Evolutionary conservation across 345 rosid genomes (phyloP).

Genomic region (Schrenkiella parvula): DNA sequence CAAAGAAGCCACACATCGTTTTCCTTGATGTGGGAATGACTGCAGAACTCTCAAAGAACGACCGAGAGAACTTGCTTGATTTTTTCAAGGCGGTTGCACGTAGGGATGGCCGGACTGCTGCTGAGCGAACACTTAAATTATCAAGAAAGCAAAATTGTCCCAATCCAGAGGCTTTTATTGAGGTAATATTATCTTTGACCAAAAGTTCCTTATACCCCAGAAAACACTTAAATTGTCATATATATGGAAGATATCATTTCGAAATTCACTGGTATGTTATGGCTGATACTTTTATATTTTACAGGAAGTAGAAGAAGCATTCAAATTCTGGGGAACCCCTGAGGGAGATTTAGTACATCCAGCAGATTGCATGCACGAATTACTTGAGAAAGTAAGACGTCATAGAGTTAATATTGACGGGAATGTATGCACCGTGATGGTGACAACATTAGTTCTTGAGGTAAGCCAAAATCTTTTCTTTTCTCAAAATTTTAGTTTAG

Average conservation of each 20-base stretch:
- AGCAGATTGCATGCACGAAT: conserved; percentile 92
- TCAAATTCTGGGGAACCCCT: conserved; percentile 84
- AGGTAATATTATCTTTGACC: conserved; percentile 34
- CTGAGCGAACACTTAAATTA: conserved; percentile 62
- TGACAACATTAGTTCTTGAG: conserved; percentile 98
- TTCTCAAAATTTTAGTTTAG: not conserved
- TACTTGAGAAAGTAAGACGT: conserved; percentile 90
- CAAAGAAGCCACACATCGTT: conserved; percentile 88
- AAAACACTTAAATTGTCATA: not conserved
- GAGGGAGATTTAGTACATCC: conserved; percentile 88
- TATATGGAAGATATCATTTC: not conserved
- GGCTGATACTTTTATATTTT: not conserved
- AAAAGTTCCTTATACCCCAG: not conserved
- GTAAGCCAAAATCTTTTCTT: conserved; percentile 38
- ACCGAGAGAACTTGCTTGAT: conserved; percentile 66
- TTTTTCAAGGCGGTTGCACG: conserved; percentile 87
- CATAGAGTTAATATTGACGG: conserved; percentile 92
- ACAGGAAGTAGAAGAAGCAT: conserved; percentile 90
- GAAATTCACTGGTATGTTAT: not conserved
- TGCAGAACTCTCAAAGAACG: conserved; percentile 84
- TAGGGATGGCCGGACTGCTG: conserved; percentile 88
- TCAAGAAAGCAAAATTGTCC: conserved; percentile 88
- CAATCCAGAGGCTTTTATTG: conserved; percentile 73
- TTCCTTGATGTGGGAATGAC: conserved; percentile 99
- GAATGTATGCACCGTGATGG: conserved; percentile 95